Evolutionary conservation across 176 grass and related monocot species (phyloP), one percentile per base, ranked within the genome.

Genomic region (Juncus inflexus): DNA sequence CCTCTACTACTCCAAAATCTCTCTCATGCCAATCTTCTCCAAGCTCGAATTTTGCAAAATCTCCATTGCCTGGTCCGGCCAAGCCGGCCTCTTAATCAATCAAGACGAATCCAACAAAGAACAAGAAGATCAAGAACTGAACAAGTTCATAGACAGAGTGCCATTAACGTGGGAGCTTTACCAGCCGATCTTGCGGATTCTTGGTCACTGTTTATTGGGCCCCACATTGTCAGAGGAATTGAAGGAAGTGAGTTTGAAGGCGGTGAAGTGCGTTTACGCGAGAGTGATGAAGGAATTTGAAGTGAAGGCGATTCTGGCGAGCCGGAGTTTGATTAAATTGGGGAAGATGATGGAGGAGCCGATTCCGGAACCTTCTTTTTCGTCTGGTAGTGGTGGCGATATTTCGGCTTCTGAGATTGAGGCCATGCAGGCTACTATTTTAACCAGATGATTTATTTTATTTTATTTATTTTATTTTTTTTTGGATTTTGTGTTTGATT

Each of bases 81-180:
- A 72, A 43, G 50, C 28, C 0, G 47, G 28, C 47, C 35, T 50
- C 15, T 52, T 60, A 4, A 54, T 58, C 40, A 28, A 28, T 28
- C 19, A 28, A 28, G 64, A 79, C 13, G 73, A 78, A 40, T 4
- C 55, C 3, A 39, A 58, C 7, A 7, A 49, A 3, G 14, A 58
- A 3, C 10, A 42, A 37, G 2, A 14, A 7, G 7, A 12, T 14
- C 3, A 2, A 28, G 28, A 53, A n/a, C n/a, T 1, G 12, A 52
- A 16, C 16, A 13, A 40, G 2, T 52, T 3, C 5, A 63, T 11
- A 4, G 7, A 9, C 2, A 47, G 43, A 68, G 74, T 99, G 70
- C 85, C 88, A 5, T 45, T 99, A 62, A 84, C 85, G 3, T 92
- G 88, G 85, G 94, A 99, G 71, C 72, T 99, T 39, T 91, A 91